These are phyloP conservation scores for Penicillium expansum DNA, from an alignment of 2,329 filamentous ascomycete species.

Conservation along the genomic window DNA sequence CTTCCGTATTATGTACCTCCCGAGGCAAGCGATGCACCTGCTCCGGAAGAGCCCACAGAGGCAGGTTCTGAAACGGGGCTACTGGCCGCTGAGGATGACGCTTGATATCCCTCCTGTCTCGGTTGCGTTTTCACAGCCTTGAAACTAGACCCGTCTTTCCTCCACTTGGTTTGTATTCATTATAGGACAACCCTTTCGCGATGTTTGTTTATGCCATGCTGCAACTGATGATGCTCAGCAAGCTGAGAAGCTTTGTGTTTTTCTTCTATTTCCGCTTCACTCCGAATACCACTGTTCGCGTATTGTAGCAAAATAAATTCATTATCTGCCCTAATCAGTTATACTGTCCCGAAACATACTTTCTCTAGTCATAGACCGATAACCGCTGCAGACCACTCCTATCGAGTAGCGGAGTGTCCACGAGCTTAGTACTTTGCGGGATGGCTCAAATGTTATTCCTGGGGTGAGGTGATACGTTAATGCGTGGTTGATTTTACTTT, in stretches of 20 bases:
- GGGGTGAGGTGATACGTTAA: too few species aligned
- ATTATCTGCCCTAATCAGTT: background rate
- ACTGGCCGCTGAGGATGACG: conserved; percentile 14
- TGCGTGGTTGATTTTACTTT: too few species aligned
- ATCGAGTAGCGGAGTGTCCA: background rate
- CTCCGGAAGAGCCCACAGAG: conserved; percentile 18
- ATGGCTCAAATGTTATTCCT: too few species aligned
- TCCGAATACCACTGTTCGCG: conserved; percentile 20
- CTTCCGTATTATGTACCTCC: conserved; percentile 46
- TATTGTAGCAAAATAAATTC: conserved; percentile 16
- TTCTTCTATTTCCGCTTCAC: conserved; percentile 1
- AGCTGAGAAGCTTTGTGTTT: conserved; percentile 2
- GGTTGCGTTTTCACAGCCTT: conserved; percentile 1
- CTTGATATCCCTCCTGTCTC: conserved; percentile 3
- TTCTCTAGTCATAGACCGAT: background rate
- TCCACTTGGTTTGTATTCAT: conserved; percentile 5
- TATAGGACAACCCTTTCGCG: background rate
- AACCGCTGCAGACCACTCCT: background rate
- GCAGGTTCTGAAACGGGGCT: conserved; percentile 10
- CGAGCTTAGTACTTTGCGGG: too few species aligned
- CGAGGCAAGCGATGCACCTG: conserved; percentile 18
- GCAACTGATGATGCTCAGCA: conserved; percentile 12
- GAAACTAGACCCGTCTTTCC: background rate
- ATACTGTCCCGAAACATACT: background rate
- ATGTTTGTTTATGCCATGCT: conserved; percentile 3